Evolutionary conservation across 2,329 filamentous ascomycete genomes (phyloP).

Genomic region (Ceratocystis diversiconidia): DNA sequence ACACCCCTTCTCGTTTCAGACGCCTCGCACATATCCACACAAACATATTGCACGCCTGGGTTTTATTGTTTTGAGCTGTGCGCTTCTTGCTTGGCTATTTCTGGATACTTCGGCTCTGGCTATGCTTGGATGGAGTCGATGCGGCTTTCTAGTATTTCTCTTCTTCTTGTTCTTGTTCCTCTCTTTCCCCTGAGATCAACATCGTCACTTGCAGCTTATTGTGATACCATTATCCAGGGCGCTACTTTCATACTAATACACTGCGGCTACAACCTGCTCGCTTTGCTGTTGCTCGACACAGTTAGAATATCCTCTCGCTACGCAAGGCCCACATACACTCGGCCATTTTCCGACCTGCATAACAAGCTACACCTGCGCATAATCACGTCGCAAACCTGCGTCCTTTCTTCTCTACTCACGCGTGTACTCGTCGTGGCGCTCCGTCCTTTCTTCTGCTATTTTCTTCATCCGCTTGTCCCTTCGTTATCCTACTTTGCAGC

Average conservation of each 20-base stretch:
- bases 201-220: background rate
- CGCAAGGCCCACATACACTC: too few species aligned
- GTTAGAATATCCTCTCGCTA: too few species aligned
- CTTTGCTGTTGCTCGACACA: too few species aligned
- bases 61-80: background rate
- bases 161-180: background rate
- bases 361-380: background rate
- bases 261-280: too few species aligned
- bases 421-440: background rate
- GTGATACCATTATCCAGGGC: background rate
- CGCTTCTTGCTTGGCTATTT: too few species aligned
- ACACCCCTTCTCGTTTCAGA: conserved; percentile 4
- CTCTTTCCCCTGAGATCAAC: background rate
- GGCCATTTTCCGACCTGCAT: background rate
- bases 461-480: background rate
- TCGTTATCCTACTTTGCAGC: too few species aligned
- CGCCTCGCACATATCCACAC: background rate
- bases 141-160: background rate
- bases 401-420: background rate
- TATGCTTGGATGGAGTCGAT: too few species aligned
- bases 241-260: too few species aligned
- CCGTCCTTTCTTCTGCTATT: background rate
- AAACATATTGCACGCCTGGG: background rate
- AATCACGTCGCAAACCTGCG: background rate
- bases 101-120: too few species aligned